These are phyloP conservation scores for Penicillium janthinellum DNA, from an alignment of 2,329 filamentous ascomycete genomes.

Conservation along the genomic window DNA sequence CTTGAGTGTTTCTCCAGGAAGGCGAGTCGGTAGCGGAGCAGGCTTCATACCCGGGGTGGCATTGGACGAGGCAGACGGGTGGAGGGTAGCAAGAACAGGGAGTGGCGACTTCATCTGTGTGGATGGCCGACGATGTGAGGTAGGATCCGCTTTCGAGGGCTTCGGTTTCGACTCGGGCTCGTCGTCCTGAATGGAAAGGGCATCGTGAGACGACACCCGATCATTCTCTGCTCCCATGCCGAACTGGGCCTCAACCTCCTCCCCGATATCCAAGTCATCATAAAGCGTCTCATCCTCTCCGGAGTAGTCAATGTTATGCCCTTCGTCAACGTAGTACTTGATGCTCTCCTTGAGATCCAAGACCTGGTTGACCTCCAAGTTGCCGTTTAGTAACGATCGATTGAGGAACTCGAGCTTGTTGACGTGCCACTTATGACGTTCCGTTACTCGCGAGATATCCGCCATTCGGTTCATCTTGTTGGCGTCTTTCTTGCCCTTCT, in stretches of 20 bases:
- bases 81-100: slow-evolving; percentile 87
- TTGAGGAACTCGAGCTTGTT: slow-evolving; percentile 88
- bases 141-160: slow-evolving; percentile 57
- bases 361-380: slow-evolving; percentile 83
- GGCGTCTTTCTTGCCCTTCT: slow-evolving; percentile 88
- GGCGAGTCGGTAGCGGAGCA: slow-evolving; percentile 78
- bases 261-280: slow-evolving; percentile 87
- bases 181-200: slow-evolving; percentile 89
- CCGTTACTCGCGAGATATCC: slow-evolving; percentile 79
- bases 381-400: slow-evolving; percentile 88
- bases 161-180: slow-evolving; percentile 65
- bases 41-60: slow-evolving; percentile 80
- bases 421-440: slow-evolving; percentile 96
- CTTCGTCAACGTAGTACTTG: slow-evolving; percentile 90
- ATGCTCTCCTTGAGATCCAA: slow-evolving; percentile 88
- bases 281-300: slow-evolving; percentile 90
- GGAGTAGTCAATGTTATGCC: slow-evolving; percentile 83
- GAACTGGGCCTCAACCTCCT: slow-evolving; percentile 79
- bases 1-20: slow-evolving; percentile 87
- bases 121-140: slow-evolving; percentile 70
- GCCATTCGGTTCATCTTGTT: slow-evolving; percentile 84
- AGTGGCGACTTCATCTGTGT: slow-evolving; percentile 90
- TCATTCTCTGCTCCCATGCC: slow-evolving; percentile 81
- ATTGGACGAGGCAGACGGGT: slow-evolving; percentile 57
- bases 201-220: slow-evolving; percentile 90